Evolutionary conservation across 78 protist genomes (phyloP).

Genomic region (Cavenderia fasciculata): DNA sequence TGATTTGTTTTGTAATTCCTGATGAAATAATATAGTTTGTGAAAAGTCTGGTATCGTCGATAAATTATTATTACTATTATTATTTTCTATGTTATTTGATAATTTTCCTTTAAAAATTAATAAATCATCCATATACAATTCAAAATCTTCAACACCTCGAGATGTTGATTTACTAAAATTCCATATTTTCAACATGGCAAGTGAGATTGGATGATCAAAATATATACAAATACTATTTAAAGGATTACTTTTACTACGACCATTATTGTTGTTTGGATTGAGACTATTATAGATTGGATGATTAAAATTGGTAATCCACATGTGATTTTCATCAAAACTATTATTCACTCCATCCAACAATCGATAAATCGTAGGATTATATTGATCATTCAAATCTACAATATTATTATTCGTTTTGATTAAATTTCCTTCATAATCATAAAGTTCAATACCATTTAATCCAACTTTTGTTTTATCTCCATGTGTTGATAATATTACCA

Average conservation of each 20-base stretch:
- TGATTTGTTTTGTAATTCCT: too few relatives aligned
- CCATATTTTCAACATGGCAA: conserved; percentile 77
- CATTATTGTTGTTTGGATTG: conserved; percentile 2
- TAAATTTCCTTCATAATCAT: conserved; percentile 14
- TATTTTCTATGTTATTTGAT: too few relatives aligned
- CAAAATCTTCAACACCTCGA: conserved; percentile 73
- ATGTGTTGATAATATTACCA: conserved; percentile 74
- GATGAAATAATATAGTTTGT: not conserved
- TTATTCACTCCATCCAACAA: conserved; percentile 71
- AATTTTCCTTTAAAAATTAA: conserved; percentile 59
- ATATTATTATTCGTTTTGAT: conserved; percentile 9
- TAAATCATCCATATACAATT: conserved; percentile 49
- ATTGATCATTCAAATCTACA: not conserved
- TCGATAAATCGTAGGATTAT: conserved; percentile 3
- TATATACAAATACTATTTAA: conserved; percentile 30
- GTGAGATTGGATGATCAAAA: conserved; percentile 66
- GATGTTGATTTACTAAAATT: conserved; percentile 73
- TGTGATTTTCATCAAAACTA: conserved; percentile 61
- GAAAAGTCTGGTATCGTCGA: not conserved
- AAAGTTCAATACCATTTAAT: conserved; percentile 74
- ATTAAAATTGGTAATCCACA: conserved; percentile 81
- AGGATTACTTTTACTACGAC: not conserved
- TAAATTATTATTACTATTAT: not conserved
- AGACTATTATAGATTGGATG: not conserved
- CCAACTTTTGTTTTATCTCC: conserved; percentile 80